Evolutionary conservation across 2,329 filamentous ascomycete genomes (phyloP).

Genomic region (Lasiodiplodia sp.): DNA sequence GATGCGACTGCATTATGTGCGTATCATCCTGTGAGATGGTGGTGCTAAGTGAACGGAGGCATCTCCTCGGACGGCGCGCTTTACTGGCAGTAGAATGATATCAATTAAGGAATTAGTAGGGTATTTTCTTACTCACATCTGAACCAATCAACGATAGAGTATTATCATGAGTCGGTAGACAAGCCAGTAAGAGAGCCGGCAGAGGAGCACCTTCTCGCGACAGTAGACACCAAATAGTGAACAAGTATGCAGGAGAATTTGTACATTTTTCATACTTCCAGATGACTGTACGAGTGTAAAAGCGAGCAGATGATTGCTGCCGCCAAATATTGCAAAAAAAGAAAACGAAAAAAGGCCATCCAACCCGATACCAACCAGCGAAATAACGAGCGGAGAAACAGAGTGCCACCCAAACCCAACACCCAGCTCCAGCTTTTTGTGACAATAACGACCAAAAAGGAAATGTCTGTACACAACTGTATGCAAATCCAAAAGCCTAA

Average conservation of each 20-base stretch:
- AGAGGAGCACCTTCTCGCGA: too few relatives aligned
- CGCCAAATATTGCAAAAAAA: background rate
- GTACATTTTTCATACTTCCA: background rate
- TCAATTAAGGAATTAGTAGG: too few relatives aligned
- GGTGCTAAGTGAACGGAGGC: too few relatives aligned
- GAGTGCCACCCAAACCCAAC: constrained; percentile 1
- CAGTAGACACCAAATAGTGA: background rate
- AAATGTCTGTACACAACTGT: background rate
- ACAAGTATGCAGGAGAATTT: background rate
- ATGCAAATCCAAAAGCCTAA: background rate
- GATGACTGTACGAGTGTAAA: background rate
- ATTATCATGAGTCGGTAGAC: too few relatives aligned
- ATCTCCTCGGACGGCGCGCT: too few relatives aligned
- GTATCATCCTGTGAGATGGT: too few relatives aligned
- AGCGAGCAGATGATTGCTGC: background rate
- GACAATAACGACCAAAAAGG: background rate
- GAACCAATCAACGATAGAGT: too few relatives aligned
- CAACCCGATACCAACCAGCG: background rate
- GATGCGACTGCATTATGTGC: background rate
- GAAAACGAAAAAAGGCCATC: background rate
- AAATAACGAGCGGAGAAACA: background rate
- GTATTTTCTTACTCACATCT: too few relatives aligned
- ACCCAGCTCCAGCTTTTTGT: constrained; percentile 4
- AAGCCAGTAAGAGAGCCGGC: too few relatives aligned
- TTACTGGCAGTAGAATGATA: too few relatives aligned